Conservation (phyloP, 805 yeast genomes). For the Saccharomycopsis oosterbeekiorum region DNA sequence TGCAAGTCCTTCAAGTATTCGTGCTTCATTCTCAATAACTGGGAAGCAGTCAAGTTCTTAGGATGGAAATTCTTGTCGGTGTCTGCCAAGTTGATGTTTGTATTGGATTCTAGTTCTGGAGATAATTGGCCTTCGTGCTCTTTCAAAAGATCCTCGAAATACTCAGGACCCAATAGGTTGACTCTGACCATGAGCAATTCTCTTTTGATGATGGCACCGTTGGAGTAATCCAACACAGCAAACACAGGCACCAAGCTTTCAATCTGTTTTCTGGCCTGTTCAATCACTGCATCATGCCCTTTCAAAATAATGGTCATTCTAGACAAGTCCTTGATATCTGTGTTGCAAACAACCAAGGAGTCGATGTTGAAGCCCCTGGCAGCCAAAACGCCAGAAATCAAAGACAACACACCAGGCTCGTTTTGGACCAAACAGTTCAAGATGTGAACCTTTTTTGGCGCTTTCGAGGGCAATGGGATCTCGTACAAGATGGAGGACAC, state of each 20-base stretch:
- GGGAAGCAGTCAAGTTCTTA: conserved; percentile 77
- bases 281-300: conserved; percentile 93
- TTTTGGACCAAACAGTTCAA: conserved; percentile 95
- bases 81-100: conserved; percentile 23
- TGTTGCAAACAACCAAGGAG: conserved; percentile 91
- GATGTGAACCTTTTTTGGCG: conserved; percentile 76
- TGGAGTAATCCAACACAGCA: conserved; percentile 91
- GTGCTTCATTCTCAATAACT: conserved; percentile 90
- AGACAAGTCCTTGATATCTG: conserved; percentile 90
- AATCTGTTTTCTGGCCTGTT: conserved; percentile 95
- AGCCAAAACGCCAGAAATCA: conserved; percentile 90
- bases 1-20: conserved; percentile 78
- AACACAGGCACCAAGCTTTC: conserved; percentile 97
- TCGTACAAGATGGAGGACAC: conserved; percentile 93
- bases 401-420: conserved; percentile 95
- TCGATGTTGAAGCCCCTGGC: conserved; percentile 98
- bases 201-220: conserved; percentile 81
- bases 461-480: conserved; percentile 49
- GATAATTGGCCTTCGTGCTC: conserved; percentile 42
- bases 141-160: conserved; percentile 86
- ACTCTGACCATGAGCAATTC: conserved; percentile 88
- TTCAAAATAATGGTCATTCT: conserved; percentile 93
- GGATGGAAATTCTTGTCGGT: conserved; percentile 60
- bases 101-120: conserved; percentile 23
- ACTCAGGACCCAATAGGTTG: conserved; percentile 94